Base-by-base conservation (phyloP, 352 stramenopile genomes). In the Thraustochytrium striatum region DNA sequence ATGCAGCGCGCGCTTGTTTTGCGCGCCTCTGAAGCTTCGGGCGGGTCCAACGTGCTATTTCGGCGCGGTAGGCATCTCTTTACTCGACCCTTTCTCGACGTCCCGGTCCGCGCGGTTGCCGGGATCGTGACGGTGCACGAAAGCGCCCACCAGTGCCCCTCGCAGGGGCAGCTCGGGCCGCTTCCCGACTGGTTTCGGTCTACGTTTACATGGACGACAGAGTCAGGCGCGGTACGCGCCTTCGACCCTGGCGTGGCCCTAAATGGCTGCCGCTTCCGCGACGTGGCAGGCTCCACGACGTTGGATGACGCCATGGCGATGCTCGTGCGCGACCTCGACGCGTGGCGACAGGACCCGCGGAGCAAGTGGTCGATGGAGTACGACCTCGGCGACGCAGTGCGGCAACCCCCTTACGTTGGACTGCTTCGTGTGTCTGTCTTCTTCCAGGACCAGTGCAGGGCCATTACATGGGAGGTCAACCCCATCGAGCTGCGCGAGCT, bases 401-500 rank as follows among this genome's bases (percentile, higher is more conserved):
- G 35, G 11, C 50, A 72, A 16, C 69, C 69, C 30, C 69, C 69
- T 8, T 79, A 61, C 57, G 36, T 79, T 1, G 69, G 69, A 7
- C 44, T 28, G 7, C 39, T 79, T 11, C 44, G 69, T 3, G 57
- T 79, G 19, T 43, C n/a, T 32, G 69, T 79, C 13, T 79, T 72
- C 55, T 21, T 65, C 52, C 19, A 11, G 5, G n/a, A 32, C 19
- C 9, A n/a, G 0, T 33, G 52, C 39, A 33, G 0, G 9, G 19
- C 38, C 3, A 69, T 50, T 16, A 38, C 44, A 28, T 79, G 69
- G 69, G 47, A 69, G 28, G 1, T 79, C 1, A 35, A 79, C 16
- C 69, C 69, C 3, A 69, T 79, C n/a, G 69, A 79, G n/a, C 53
- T 79, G 21, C 50, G 69, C 35, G n/a, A 72, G 21, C 33, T 79